Evolutionary conservation across 768 basidiomycete species (phyloP), one percentile per base, ranked within the genome.

Genomic region (Lentinus brumalis): DNA sequence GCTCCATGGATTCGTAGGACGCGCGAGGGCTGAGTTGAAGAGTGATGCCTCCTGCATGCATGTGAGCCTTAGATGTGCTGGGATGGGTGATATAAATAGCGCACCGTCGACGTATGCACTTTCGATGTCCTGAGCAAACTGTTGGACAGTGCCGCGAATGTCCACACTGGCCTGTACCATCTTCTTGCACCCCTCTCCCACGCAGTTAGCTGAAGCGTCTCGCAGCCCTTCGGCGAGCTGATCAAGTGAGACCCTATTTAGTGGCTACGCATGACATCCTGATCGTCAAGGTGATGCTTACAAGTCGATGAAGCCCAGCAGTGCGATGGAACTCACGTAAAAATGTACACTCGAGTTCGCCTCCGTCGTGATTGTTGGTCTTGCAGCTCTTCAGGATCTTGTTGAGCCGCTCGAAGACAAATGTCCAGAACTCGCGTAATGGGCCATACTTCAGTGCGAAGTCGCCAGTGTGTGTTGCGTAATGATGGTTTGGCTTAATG

Each of bases 401-500:
- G 60, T 78, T 78, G 1, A 78, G 56, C 0, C 71, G 60, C 45
- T 78, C 77, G 21, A 72, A 74, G 0, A 76, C 76, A 7, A 45
- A 45, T 1, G 16, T 45, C 44, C 44, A 78, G 54, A 77, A 78
- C 8, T 68, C 69, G 31, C 75, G 71, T 0, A 78, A 59, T 3
- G 78, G 77, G 0, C 78, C 75, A 53, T 69, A 78, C 44, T 75
- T 70, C 0, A 61, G 63, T 0, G 74, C 61, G 46, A 60, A 69
- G 0, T 60, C 66, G 0, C 66, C 40, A 0, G 73, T 67, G 44
- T 79, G 78, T 1, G 68, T 74, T 0, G 69, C 65, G 32, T 73
- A 78, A 54, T 79, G 78, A 46, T 76, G 73, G 58, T 78, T 79
- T 4, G 74, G 78, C 21, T 66, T 64, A 7, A 79, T 70, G 3